Conservation (phyloP, 129 eudicot species). For the Lactuca saligna region DNA sequence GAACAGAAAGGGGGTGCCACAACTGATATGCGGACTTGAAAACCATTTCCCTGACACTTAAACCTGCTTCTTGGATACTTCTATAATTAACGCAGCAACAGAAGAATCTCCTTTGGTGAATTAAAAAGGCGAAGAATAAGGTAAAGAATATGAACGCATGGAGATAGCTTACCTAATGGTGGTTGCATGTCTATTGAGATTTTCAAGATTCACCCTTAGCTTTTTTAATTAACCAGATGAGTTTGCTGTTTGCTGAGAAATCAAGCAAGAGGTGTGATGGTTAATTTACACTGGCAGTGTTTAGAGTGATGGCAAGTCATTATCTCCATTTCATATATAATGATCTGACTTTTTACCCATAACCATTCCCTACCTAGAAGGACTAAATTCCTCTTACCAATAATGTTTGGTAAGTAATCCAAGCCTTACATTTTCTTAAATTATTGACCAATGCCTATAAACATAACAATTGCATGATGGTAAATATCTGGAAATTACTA, state of each 20-base stretch:
- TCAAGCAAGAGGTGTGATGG: conserved; percentile 39
- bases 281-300: conserved; percentile 30
- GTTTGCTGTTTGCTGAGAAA: conserved; percentile 29
- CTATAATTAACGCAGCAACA: neutral
- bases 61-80: neutral
- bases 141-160: conserved; percentile 27
- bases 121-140: conserved; percentile 18
- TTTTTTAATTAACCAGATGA: conserved; percentile 12
- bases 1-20: neutral
- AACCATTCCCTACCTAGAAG: conserved; percentile 12
- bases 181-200: conserved; percentile 34
- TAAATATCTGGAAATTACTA: no score
- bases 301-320: conserved; percentile 35
- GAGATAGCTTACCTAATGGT: conserved; percentile 64
- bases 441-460: no score
- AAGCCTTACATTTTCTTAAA: no score
- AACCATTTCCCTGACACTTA: conserved; percentile 17
- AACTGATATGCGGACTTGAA: neutral
- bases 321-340: conserved; percentile 22
- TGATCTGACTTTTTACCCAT: conserved; percentile 31
- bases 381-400: conserved; percentile 18
- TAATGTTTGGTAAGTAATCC: neutral
- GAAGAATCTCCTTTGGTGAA: conserved; percentile 3
- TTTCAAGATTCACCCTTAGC: conserved; percentile 1
- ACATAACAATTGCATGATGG: no score